A percentile compares a stretch with the other conserved stretches of the same genome.
These are phyloP conservation scores for Raphanus hybrid DNA, from an alignment of 441 rosid genomes.

Conservation along the genomic window DNA sequence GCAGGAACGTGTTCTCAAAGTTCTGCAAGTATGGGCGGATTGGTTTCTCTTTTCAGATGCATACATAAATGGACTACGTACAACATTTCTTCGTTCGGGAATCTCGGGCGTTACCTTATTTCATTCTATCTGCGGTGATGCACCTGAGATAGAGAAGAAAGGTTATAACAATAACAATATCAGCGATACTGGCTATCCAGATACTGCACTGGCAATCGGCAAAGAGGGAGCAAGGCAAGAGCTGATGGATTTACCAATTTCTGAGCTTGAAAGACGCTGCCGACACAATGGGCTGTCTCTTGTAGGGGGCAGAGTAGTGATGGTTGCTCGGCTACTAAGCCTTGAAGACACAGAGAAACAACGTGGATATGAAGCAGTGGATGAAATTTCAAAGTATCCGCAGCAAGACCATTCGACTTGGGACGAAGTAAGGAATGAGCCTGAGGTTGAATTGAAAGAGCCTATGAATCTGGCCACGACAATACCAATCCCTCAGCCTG, in stretches of 20 bases:
- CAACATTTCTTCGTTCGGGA: slow-evolving; percentile 92
- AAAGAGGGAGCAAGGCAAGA: slow-evolving; percentile 94
- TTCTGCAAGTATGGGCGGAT: slow-evolving; percentile 98
- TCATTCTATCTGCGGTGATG: slow-evolving; percentile 91
- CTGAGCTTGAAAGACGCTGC: slow-evolving; percentile 97
- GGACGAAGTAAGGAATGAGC: slow-evolving; percentile 60
- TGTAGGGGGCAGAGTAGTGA: slow-evolving; percentile 95
- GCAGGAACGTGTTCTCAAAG: slow-evolving; percentile 97
- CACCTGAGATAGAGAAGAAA: slow-evolving; percentile 82
- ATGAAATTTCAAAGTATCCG: slow-evolving; percentile 67
- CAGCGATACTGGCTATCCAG: slow-evolving; percentile 64
- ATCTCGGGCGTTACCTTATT: slow-evolving; percentile 84
- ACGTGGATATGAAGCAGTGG: slow-evolving; percentile 84
- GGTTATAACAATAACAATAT: slow-evolving; percentile 48
- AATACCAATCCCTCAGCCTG: slow-evolving; percentile 71
- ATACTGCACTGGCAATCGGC: slow-evolving; percentile 95
- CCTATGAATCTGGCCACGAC: slow-evolving; percentile 37
- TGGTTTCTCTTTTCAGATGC: slow-evolving; percentile 99
- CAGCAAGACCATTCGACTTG: slow-evolving; percentile 50
- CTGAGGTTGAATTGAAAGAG: slow-evolving; percentile 53
- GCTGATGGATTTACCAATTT: slow-evolving; percentile 85
- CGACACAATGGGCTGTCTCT: slow-evolving; percentile 98
- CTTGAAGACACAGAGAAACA: slow-evolving; percentile 97
- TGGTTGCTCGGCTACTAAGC: slow-evolving; percentile 93
- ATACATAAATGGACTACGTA: slow-evolving; percentile 91